These are phyloP conservation scores for Trypanosoma mega DNA, from an alignment of 208 protist genomes.

Conservation along the genomic window DNA sequence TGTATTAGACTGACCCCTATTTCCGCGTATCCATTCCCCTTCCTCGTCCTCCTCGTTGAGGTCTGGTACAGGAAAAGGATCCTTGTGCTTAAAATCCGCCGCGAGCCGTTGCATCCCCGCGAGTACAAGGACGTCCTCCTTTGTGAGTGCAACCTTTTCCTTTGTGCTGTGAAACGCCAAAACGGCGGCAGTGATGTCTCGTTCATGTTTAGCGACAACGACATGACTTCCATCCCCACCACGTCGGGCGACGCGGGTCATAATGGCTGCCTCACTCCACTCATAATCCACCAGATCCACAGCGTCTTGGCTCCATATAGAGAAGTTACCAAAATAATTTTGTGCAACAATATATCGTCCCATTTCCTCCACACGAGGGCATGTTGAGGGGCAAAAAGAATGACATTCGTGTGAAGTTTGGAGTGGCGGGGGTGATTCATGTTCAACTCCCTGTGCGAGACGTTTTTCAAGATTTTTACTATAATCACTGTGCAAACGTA, in stretches of 20 bases:
- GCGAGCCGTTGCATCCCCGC: neutral
- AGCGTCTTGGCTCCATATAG: neutral
- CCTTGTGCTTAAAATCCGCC: too few relatives aligned
- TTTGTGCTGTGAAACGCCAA: neutral
- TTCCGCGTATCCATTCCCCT: too few relatives aligned
- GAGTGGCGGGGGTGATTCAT: neutral
- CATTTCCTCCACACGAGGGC: neutral
- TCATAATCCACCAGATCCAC: constrained; percentile 17
- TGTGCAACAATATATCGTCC: constrained; percentile 1
- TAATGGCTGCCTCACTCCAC: constrained; percentile 17
- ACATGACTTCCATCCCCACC: neutral
- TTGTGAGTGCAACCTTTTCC: constrained; percentile 2
- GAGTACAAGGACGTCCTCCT: constrained; percentile 1
- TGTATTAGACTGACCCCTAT: too few relatives aligned
- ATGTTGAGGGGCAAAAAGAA: neutral
- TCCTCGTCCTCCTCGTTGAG: too few relatives aligned
- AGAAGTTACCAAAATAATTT: constrained; percentile 2
- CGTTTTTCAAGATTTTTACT: neutral
- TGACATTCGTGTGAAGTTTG: neutral
- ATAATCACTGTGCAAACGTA: neutral
- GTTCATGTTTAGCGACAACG: constrained; percentile 4
- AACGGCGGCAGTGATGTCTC: constrained; percentile 13
- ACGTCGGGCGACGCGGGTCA: neutral
- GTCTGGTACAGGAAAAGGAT: too few relatives aligned
- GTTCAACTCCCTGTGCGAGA: neutral